These are phyloP conservation scores for Lichtheimia ramosa DNA, from an alignment of 371 early-diverging fungal species.

Conservation along the genomic window DNA sequence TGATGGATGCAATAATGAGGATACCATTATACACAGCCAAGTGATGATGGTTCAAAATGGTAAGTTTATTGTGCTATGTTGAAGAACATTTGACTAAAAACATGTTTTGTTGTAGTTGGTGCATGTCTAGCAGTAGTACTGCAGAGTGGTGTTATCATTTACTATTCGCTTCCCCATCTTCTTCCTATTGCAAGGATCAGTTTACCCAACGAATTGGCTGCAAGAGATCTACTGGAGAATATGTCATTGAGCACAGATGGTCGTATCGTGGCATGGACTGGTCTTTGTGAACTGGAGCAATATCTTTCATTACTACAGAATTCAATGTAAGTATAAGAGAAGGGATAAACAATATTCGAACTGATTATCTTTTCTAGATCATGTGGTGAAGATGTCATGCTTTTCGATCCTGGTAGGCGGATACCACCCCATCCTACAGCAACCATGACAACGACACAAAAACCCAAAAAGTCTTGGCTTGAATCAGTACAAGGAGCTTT, in stretches of 20 bases:
- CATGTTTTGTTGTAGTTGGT: conserved; percentile 6
- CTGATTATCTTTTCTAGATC: conserved; percentile 5
- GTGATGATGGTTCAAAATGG: conserved; percentile 17
- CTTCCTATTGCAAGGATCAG: conserved; percentile 17
- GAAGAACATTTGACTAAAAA: too few relatives aligned
- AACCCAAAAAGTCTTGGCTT: conserved; percentile 38
- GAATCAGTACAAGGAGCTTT: conserved; percentile 49
- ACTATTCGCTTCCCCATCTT: conserved; percentile 31
- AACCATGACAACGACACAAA: conserved; percentile 13
- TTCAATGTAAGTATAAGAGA: conserved; percentile 31
- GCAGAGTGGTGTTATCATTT: conserved; percentile 19
- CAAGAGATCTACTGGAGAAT: conserved; percentile 20
- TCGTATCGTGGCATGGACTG: conserved; percentile 48
- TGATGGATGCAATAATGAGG: conserved; percentile 10
- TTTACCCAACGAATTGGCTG: not conserved
- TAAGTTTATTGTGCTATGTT: too few relatives aligned
- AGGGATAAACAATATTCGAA: too few relatives aligned
- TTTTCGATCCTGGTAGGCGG: conserved; percentile 35
- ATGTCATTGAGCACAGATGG: conserved; percentile 46
- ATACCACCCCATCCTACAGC: conserved; percentile 47
- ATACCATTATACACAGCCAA: conserved; percentile 20
- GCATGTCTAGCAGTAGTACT: conserved; percentile 27
- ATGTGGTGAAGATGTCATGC: conserved; percentile 37
- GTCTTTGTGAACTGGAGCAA: conserved; percentile 44
- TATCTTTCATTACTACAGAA: conserved; percentile 31